Evolutionary conservation across 495 filamentous ascomycete species (phyloP), one percentile per base, ranked within the genome.

Genomic region (Aspergillus ellipticus): DNA sequence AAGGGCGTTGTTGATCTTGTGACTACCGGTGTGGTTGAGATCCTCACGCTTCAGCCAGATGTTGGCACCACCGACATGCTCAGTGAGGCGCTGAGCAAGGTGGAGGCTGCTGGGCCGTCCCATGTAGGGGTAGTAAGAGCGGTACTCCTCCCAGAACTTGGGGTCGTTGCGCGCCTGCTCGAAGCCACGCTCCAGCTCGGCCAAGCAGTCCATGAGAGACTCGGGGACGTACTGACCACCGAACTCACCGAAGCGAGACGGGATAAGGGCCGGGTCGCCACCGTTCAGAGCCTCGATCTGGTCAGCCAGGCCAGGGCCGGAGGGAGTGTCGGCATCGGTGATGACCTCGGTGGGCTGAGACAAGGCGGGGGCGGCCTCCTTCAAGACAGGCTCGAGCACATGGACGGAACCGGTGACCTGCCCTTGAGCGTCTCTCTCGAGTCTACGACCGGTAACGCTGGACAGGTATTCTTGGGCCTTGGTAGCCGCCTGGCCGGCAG

Each of bases 1-100:
- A 5, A 97, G 71, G 1, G 94, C 92, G 62, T 96, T 97, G 76
- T 97, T 97, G 76, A 97, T 96, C 79, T 96, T 97, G 78, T 97
- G 94, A 20, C 85, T 89, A 29, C 84, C 84, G 6, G 83, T 85
- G 64, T 92, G 88, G 69, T 97, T 97, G 22, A 97, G 78, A 70
- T 97, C 93, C 74, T 97, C 93, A 56, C 93, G 82, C 76, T 97
- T 97, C 52, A 97, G 73, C 90, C 91, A 97, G 78, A 97, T 93
- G 60, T 89, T 96, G 26, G 94, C 94, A 41, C 93, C 94, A 19
- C 86, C 88, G 28, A 84, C 89, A 62, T 90, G 73, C 56, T 89
- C 85, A 0, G 89, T 60, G 45, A 96, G 74, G n/a, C 89, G 80
- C 57, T 91, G 82, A 0, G 92, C 91, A 8, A 86, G 70, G 69